Conservation (phyloP, 768 basidiomycete species). For the Punctularia strigosozonata region DNA sequence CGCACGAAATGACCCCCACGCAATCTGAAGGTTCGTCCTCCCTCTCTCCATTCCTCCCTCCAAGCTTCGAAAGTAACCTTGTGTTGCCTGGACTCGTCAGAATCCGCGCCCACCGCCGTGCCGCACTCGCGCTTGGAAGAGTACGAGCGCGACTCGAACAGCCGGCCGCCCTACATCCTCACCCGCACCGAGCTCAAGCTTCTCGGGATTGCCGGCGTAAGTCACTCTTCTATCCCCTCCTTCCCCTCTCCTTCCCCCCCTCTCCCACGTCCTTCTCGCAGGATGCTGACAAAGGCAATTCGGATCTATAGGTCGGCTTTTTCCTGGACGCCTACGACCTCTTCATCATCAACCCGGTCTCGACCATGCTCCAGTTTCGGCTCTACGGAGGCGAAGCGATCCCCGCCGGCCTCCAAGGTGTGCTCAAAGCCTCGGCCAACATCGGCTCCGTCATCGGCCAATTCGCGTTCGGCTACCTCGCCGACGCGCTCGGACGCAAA, state of each 20-base stretch:
- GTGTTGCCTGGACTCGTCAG: too few species aligned
- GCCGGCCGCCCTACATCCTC: slow-evolving; percentile 26
- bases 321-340: slow-evolving; percentile 67
- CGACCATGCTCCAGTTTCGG: slow-evolving; percentile 57
- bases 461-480: slow-evolving; percentile 51
- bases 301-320: slow-evolving; percentile 41
- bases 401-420: slow-evolving; percentile 44
- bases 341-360: slow-evolving; percentile 61
- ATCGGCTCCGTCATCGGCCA: slow-evolving; percentile 66
- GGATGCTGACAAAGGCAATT: neutral
- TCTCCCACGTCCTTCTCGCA: too few species aligned
- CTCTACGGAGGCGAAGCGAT: slow-evolving; percentile 41
- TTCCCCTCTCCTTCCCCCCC: slow-evolving; percentile 6
- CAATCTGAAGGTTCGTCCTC: too few species aligned
- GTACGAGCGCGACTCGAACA: slow-evolving; percentile 19
- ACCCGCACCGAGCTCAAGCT: slow-evolving; percentile 43
- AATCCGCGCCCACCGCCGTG: too few species aligned
- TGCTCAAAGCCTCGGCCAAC: slow-evolving; percentile 58
- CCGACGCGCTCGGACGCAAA: slow-evolving; percentile 59
- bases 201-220: slow-evolving; percentile 47
- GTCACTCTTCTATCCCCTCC: slow-evolving; percentile 9
- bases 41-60: too few species aligned
- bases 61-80: too few species aligned
- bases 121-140: slow-evolving; percentile 21
- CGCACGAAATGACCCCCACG: too few species aligned